These are phyloP conservation scores for Pichia sp. DNA, from an alignment of 1,139 yeast genomes.

Conservation along the genomic window DNA sequence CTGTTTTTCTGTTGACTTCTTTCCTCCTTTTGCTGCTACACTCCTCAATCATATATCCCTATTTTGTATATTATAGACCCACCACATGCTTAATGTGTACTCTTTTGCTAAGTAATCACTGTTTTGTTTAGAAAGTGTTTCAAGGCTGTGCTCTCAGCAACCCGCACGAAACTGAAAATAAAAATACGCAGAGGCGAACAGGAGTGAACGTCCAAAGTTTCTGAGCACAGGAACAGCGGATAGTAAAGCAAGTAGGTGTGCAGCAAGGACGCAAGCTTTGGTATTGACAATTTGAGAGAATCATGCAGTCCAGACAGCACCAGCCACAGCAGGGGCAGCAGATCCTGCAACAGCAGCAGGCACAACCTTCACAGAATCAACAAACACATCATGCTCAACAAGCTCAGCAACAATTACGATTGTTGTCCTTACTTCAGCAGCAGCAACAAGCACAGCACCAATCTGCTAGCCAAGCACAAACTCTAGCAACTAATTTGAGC, in stretches of 20 bases:
- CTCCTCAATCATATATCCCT: constrained; percentile 1
- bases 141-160: too few relatives aligned
- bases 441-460: constrained; percentile 9
- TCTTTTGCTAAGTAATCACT: too few relatives aligned
- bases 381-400: constrained; percentile 14
- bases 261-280: neutral
- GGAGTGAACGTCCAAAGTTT: too few relatives aligned
- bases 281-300: neutral
- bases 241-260: too few relatives aligned
- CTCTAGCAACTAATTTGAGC: neutral
- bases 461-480: constrained; percentile 3
- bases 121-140: too few relatives aligned
- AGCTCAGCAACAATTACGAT: constrained; percentile 22
- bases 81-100: neutral
- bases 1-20: neutral
- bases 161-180: too few relatives aligned
- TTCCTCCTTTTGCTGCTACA: neutral
- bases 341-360: neutral
- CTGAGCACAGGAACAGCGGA: too few relatives aligned
- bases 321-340: constrained; percentile 3
- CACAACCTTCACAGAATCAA: neutral
- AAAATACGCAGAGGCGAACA: too few relatives aligned
- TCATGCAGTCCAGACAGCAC: constrained; percentile 1
- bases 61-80: neutral
- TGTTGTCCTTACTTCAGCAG: constrained; percentile 17